Percentiles rank a stretch among this genome's conserved stretches.
Evolutionary conservation across 2,329 filamentous ascomycete genomes (phyloP).

Genomic region (Fusarium denticulatum): DNA sequence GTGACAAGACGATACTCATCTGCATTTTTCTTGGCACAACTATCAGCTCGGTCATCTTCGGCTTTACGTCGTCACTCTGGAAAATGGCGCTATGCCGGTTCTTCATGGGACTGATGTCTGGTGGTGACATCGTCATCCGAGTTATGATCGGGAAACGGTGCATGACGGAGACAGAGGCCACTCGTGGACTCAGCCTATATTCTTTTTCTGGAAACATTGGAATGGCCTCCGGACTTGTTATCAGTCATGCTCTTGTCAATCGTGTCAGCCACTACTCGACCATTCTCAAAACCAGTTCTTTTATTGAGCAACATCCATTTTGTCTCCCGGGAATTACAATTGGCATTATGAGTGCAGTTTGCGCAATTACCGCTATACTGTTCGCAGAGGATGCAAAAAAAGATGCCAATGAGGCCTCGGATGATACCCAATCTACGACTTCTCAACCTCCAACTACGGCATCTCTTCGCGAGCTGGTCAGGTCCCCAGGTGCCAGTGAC

Average conservation of each 20-base stretch:
- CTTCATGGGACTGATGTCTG: neutral
- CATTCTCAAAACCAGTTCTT: neutral
- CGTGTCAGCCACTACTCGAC: neutral
- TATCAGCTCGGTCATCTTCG: neutral
- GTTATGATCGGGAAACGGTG: neutral
- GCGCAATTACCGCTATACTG: neutral
- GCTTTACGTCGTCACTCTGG: neutral
- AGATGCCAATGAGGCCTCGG: accelerated
- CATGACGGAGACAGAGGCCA: neutral
- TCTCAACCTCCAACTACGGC: no score
- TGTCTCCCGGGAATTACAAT: neutral
- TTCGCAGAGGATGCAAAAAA: neutral
- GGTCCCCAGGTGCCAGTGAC: neutral
- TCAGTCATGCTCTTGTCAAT: neutral
- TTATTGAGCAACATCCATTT: neutral
- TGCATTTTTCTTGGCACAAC: neutral
- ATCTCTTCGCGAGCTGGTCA: neutral
- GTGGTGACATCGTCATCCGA: neutral
- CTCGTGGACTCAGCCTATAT: neutral
- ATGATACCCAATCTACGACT: neutral
- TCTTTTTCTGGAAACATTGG: neutral
- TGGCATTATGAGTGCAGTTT: neutral
- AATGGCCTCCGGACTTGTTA: neutral
- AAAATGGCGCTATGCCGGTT: neutral
- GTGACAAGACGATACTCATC: neutral